phyloP scores from a whole-genome alignment of 2,329 filamentous ascomycete species.

The Blastomyces percursus region DNA sequence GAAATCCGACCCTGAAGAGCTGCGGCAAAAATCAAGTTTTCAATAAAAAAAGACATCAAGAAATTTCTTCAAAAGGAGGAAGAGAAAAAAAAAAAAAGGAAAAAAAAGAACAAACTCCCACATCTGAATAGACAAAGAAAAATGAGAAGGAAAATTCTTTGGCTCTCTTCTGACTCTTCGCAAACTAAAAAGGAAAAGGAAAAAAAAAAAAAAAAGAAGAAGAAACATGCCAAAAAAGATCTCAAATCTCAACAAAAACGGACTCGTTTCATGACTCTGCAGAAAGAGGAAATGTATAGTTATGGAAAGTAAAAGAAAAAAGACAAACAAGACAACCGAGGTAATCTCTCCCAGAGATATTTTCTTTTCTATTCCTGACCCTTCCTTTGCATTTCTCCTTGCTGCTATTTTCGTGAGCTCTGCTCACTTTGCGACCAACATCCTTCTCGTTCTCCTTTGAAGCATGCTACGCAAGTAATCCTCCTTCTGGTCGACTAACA shows the following conservation, averaged over 20 bases:
- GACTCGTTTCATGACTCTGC: not conserved
- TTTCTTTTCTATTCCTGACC: not conserved
- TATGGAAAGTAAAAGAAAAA: not conserved
- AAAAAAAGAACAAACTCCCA: not conserved
- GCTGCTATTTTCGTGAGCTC: not conserved
- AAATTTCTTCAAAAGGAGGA: not conserved
- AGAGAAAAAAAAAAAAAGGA: not conserved
- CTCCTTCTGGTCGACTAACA: not conserved
- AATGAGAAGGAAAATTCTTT: slow-evolving; percentile 3
- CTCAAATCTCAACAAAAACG: not conserved
- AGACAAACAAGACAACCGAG: not conserved
- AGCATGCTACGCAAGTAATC: not conserved
- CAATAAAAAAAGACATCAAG: not conserved
- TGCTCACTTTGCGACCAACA: not conserved
- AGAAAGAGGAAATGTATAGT: not conserved
- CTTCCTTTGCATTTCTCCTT: not conserved
- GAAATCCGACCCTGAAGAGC: not conserved
- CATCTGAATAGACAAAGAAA: slow-evolving; percentile 9
- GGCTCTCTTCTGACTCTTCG: slow-evolving; percentile 7
- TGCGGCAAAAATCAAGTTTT: not conserved
- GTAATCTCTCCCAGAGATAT: slow-evolving; percentile 1
- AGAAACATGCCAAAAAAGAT: slow-evolving; percentile 10
- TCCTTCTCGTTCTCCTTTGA: not conserved
- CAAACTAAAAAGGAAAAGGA: slow-evolving; percentile 11
- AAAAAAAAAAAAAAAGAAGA: slow-evolving; percentile 13